Percentiles rank a stretch among this genome's conserved stretches.
Evolutionary conservation across 305 asterid species (phyloP).

Genomic region (Lippia alba): DNA sequence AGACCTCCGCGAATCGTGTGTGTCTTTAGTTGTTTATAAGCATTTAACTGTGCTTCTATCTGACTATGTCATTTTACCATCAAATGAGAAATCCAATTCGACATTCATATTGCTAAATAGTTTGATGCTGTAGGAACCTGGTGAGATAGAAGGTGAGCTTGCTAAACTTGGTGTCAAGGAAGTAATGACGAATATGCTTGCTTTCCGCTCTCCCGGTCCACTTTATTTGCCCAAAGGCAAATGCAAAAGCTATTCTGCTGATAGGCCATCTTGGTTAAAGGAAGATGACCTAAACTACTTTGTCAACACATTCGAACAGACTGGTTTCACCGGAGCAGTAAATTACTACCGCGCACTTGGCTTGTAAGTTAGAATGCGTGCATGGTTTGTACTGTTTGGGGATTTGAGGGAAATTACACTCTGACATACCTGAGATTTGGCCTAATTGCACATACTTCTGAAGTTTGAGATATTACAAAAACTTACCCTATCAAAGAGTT

Average conservation of each 20-base stretch:
- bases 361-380: slow-evolving; percentile 43
- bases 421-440: too few relatives aligned
- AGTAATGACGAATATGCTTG: slow-evolving; percentile 50
- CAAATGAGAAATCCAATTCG: neutral
- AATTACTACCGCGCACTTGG: slow-evolving; percentile 90
- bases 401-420: slow-evolving; percentile 16
- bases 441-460: too few relatives aligned
- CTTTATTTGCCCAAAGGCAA: slow-evolving; percentile 60
- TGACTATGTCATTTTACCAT: neutral
- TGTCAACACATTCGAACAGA: slow-evolving; percentile 50
- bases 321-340: slow-evolving; percentile 85
- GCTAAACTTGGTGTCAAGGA: slow-evolving; percentile 50
- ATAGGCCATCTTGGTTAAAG: slow-evolving; percentile 65
- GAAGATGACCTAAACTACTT: slow-evolving; percentile 69
- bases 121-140: slow-evolving; percentile 53
- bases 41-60: neutral
- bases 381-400: too few relatives aligned
- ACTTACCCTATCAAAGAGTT: too few relatives aligned
- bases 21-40: neutral
- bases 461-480: too few relatives aligned
- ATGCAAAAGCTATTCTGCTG: slow-evolving; percentile 10
- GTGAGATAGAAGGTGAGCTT: slow-evolving; percentile 72
- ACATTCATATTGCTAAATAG: neutral
- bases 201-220: slow-evolving; percentile 51
- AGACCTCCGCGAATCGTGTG: neutral